Percentiles rank a stretch among this genome's conserved stretches.
phyloP scores from a whole-genome alignment of 208 protist genomes.

The Wallacemonas rigidus region DNA sequence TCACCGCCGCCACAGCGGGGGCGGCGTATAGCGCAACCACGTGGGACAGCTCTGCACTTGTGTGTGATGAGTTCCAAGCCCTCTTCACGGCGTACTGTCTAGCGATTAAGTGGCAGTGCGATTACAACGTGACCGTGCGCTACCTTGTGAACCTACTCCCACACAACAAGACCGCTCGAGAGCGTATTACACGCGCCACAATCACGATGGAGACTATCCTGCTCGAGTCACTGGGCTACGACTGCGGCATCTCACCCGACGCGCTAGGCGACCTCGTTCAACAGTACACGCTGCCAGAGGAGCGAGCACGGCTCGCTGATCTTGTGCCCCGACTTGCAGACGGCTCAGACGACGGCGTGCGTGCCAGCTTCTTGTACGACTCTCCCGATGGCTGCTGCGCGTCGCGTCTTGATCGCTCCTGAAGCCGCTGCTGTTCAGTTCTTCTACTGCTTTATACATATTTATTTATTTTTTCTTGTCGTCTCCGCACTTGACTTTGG shows the following conservation, averaged over 20 bases:
- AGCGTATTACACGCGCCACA: conserved; percentile 23
- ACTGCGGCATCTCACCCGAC: conserved; percentile 36
- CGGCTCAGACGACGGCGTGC: background rate
- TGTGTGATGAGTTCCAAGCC: conserved; percentile 28
- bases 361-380: background rate
- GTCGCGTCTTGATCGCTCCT: background rate
- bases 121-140: conserved; percentile 56
- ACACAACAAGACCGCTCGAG: conserved; percentile 18
- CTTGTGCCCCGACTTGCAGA: background rate
- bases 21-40: background rate
- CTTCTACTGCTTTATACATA: no score
- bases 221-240: conserved; percentile 44
- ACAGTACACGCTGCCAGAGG: conserved; percentile 22
- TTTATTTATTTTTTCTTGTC: background rate
- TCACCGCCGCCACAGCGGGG: background rate
- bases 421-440: no score
- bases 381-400: background rate
- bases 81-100: conserved; percentile 71
- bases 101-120: conserved; percentile 78
- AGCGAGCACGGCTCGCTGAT: background rate
- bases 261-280: conserved; percentile 50
- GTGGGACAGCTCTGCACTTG: conserved; percentile 13
- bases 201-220: conserved; percentile 36
- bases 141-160: conserved; percentile 63
- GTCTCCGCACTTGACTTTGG: no score